Evolutionary conservation across 2,329 filamentous ascomycete species (phyloP).

Genomic region (Myotisia sp.): DNA sequence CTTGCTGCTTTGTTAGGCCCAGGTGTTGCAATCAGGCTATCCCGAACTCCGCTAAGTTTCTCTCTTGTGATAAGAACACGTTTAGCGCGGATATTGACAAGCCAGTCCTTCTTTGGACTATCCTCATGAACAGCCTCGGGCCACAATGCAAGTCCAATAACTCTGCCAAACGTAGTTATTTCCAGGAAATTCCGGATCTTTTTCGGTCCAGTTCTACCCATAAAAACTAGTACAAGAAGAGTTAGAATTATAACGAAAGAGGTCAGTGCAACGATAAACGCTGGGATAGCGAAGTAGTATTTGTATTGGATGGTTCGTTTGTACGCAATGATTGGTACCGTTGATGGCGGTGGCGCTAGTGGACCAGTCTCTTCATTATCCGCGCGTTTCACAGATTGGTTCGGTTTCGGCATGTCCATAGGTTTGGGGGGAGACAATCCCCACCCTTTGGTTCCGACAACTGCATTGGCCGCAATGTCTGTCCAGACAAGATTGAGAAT

Average conservation of each 20-base stretch:
- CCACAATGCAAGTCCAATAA: conserved; percentile 2
- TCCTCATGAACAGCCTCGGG: neutral
- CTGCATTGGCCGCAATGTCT: conserved; percentile 30
- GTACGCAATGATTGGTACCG: conserved; percentile 13
- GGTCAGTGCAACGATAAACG: conserved; percentile 37
- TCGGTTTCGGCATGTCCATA: neutral
- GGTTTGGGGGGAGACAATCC: neutral
- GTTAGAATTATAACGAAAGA: conserved; percentile 2
- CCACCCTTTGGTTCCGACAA: conserved; percentile 25
- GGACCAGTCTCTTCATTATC: neutral
- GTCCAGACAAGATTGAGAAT: conserved; percentile 35
- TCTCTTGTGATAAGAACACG: conserved; percentile 1
- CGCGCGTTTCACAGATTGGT: neutral
- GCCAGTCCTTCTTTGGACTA: conserved; percentile 3
- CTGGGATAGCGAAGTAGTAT: conserved; percentile 17
- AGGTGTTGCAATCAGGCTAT: neutral
- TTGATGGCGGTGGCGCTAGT: neutral
- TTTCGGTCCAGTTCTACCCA: conserved; percentile 6
- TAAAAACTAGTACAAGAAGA: neutral
- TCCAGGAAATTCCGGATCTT: conserved; percentile 5
- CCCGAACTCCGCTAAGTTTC: too few species aligned
- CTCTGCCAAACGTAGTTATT: conserved; percentile 5
- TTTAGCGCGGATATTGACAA: conserved; percentile 1
- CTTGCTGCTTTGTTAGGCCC: neutral
- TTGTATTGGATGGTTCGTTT: conserved; percentile 6